phyloP scores from a whole-genome alignment of 1,284 basidiomycete genomes.

The Irpex sp. region DNA sequence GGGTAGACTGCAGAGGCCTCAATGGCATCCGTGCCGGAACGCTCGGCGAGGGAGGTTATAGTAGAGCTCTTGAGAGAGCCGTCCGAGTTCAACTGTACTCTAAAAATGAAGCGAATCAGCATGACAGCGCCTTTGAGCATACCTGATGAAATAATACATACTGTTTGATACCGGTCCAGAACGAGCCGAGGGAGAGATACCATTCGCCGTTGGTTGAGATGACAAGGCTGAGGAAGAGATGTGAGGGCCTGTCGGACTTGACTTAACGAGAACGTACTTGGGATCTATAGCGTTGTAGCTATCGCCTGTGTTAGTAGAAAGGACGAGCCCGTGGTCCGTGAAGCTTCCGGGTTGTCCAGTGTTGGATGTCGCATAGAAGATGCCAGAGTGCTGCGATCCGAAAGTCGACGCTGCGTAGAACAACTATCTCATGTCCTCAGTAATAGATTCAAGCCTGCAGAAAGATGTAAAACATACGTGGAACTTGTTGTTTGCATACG shows the following conservation, averaged over 20 bases:
- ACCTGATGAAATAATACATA: conserved; percentile 12
- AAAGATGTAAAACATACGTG: not conserved
- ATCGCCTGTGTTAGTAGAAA: not conserved
- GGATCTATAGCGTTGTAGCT: not conserved
- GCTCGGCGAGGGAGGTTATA: conserved; percentile 42
- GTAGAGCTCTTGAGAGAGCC: conserved; percentile 37
- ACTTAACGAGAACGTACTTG: not conserved
- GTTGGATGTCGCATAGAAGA: conserved; percentile 46
- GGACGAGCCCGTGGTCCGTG: conserved; percentile 26
- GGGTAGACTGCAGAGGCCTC: conserved; percentile 48
- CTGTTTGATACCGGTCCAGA: conserved; percentile 50
- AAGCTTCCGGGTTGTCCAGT: conserved; percentile 42
- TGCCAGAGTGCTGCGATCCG: conserved; percentile 47
- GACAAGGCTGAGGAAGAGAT: not conserved
- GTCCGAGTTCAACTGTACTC: conserved; percentile 18
- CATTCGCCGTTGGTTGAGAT: conserved; percentile 23
- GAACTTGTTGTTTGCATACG: not conserved
- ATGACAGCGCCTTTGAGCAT: too few relatives aligned
- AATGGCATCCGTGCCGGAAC: conserved; percentile 41
- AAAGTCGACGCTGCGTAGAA: conserved; percentile 45
- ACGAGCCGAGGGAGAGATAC: conserved; percentile 47
- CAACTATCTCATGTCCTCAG: conserved; percentile 24
- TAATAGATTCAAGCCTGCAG: too few relatives aligned
- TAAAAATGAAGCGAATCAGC: not conserved
- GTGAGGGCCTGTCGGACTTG: not conserved